Evolutionary conservation across 73 alveolate genomes (phyloP), one percentile per base, ranked within the genome.

Genomic region (Uronychia binucleata): DNA sequence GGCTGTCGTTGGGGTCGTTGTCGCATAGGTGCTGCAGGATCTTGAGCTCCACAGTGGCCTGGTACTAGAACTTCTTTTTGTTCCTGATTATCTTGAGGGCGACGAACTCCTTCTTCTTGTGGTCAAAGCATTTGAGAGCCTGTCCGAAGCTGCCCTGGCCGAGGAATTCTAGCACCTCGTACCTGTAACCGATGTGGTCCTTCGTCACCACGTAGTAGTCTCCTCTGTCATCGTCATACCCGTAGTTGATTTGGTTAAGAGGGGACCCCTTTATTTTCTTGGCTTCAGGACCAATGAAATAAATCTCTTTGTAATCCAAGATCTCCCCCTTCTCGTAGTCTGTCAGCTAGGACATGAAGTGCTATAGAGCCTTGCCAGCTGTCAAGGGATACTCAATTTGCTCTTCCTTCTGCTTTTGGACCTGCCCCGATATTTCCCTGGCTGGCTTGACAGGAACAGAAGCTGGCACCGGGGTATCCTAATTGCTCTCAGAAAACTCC

Each of bases 61-160:
- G 84, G 34, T 85, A 81, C 30, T 84, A 34, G 57, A 83, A 90
- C 34, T 85, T 84, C 34, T 84, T 59, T 74, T 97, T 92, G 76
- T 97, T 93, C 80, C 95, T 97, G 14, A 98, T 95, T 28, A 98
- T 96, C 93, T 98, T 98, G 31, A 98, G 35, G 14, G 99, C 99
- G 32, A 92, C 94, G 13, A 58, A n/a, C 90, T 46, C 67, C 19
- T 46, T 46, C 67, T 46, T 46, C 67, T 46, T 11, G 67, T 46
- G 67, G 19, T 46, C 67, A 46, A 46, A 46, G 19, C 67, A 46
- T 46, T 19, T 5, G 19, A 46, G n/a, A 88, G 95, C 95, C 78
- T 89, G 89, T n/a, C 95, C 95, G 34, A 89, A 89, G 58, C 92
- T 84, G 14, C 95, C 95, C 60, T 89, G 82, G 0, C 95, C 95